Percentiles rank a stretch among this genome's conserved stretches.
Evolutionary conservation across 2,329 filamentous ascomycete species (phyloP).

Genomic region (Aspergillus tamarii): DNA sequence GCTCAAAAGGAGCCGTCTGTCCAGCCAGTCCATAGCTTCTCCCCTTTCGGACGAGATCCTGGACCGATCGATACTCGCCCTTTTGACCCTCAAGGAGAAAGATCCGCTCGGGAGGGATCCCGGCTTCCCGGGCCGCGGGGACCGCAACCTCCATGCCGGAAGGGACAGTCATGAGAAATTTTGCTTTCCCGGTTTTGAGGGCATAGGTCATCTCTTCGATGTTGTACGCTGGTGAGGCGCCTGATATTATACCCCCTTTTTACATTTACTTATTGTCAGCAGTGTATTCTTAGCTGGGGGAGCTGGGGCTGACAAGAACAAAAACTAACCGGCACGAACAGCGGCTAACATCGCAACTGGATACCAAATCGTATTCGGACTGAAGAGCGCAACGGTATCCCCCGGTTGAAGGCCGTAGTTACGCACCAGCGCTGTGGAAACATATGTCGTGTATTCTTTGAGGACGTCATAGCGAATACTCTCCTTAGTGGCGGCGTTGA

Average conservation of each 20-base stretch:
- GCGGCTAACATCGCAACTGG: not conserved
- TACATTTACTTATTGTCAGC: not conserved
- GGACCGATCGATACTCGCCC: not conserved
- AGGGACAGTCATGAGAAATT: not conserved
- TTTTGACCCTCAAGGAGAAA: not conserved
- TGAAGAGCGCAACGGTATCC: not conserved
- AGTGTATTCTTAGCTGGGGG: not conserved
- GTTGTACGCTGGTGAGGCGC: not conserved
- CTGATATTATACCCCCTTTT: not conserved
- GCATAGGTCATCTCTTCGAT: not conserved
- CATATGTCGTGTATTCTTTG: not conserved
- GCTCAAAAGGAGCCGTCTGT: not conserved
- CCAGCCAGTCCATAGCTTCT: not conserved
- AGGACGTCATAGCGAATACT: not conserved
- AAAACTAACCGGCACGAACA: not conserved
- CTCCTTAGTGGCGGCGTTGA: not conserved
- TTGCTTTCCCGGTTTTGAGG: not conserved
- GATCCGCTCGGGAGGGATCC: not conserved
- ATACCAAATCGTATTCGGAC: not conserved
- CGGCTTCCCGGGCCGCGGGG: not conserved
- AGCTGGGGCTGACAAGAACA: not conserved
- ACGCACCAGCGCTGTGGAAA: not conserved
- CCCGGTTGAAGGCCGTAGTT: not conserved
- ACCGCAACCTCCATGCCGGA: not conserved
- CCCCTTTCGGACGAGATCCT: not conserved